phyloP scores from a whole-genome alignment of 2,329 filamentous ascomycete genomes.

The Xylariaceae sp. region DNA sequence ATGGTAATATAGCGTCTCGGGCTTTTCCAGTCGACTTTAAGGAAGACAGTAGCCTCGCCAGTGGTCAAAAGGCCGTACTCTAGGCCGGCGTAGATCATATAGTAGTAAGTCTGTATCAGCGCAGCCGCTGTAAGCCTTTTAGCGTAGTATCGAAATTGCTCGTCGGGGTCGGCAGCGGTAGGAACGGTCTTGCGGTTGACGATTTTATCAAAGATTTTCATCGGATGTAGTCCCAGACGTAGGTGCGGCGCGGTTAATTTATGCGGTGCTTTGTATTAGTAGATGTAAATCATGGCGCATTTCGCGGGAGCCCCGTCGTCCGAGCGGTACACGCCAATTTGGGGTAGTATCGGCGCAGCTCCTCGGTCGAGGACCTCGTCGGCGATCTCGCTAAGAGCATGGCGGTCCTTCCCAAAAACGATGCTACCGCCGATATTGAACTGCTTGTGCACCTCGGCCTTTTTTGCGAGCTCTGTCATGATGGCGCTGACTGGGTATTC shows the following conservation, averaged over 20 bases:
- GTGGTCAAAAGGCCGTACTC: constrained; percentile 43
- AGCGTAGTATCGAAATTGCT: constrained; percentile 10
- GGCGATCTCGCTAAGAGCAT: constrained; percentile 27
- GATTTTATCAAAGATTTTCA: constrained; percentile 41
- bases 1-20: constrained; percentile 31
- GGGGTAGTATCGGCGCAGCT: constrained; percentile 5
- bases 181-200: constrained; percentile 23
- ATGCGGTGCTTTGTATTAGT: constrained; percentile 48
- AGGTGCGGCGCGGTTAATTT: constrained; percentile 44
- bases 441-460: constrained; percentile 13
- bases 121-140: constrained; percentile 32
- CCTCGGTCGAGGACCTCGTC: constrained; percentile 14
- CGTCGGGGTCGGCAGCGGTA: constrained; percentile 9
- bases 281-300: constrained; percentile 32
- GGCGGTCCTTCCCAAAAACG: constrained; percentile 32
- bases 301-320: not conserved
- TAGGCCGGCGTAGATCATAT: constrained; percentile 47
- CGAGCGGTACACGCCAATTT: constrained; percentile 29
- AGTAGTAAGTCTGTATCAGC: constrained; percentile 47
- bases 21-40: constrained; percentile 35
- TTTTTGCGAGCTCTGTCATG: constrained; percentile 26
- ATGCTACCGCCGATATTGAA: constrained; percentile 32
- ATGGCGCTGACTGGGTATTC: constrained; percentile 31
- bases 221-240: constrained; percentile 38
- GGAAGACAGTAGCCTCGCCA: constrained; percentile 43